Percentiles rank a stretch among this genome's conserved stretches.
These are phyloP conservation scores for Steccherinum ochraceum DNA, from an alignment of 768 basidiomycete species.

Conservation along the genomic window DNA sequence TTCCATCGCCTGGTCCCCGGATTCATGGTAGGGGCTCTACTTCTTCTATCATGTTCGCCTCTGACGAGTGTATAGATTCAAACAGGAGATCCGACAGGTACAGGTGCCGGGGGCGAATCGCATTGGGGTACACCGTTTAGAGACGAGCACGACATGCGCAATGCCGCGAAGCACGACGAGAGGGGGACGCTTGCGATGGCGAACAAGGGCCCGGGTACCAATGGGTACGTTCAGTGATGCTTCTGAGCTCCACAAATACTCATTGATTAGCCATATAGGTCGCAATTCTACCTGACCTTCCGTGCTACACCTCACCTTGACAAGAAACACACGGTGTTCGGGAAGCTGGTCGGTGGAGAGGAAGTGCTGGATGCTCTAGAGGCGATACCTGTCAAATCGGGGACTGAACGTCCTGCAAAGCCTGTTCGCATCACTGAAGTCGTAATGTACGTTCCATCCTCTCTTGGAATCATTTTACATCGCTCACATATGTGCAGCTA, in stretches of 20 bases:
- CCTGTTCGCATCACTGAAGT: constrained; percentile 82
- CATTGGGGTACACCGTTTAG: constrained; percentile 96
- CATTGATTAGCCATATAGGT: constrained; percentile 35
- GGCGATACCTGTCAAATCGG: constrained; percentile 70
- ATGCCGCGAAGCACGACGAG: constrained; percentile 80
- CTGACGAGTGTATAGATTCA: constrained; percentile 61
- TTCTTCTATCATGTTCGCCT: neutral
- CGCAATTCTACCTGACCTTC: constrained; percentile 95
- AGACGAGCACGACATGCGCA: constrained; percentile 86
- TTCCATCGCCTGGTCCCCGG: constrained; percentile 94
- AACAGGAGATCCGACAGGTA: constrained; percentile 96
- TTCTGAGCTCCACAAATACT: constrained; percentile 2
- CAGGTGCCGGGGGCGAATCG: constrained; percentile 87
- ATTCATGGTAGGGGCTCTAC: constrained; percentile 68
- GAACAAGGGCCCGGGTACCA: constrained; percentile 87
- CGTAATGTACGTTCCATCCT: constrained; percentile 56
- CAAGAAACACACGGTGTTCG: constrained; percentile 94
- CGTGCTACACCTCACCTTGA: constrained; percentile 77
- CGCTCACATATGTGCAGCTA: constrained; percentile 40
- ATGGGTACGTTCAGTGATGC: constrained; percentile 45
- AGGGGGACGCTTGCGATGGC: constrained; percentile 92
- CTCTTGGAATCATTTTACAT: neutral
- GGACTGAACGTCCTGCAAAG: constrained; percentile 83
- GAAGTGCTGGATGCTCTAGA: constrained; percentile 85
- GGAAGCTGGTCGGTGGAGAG: constrained; percentile 94